Base-by-base conservation (phyloP, 2,329 filamentous ascomycete species). In the Fusarium pseudoanthophilum region DNA sequence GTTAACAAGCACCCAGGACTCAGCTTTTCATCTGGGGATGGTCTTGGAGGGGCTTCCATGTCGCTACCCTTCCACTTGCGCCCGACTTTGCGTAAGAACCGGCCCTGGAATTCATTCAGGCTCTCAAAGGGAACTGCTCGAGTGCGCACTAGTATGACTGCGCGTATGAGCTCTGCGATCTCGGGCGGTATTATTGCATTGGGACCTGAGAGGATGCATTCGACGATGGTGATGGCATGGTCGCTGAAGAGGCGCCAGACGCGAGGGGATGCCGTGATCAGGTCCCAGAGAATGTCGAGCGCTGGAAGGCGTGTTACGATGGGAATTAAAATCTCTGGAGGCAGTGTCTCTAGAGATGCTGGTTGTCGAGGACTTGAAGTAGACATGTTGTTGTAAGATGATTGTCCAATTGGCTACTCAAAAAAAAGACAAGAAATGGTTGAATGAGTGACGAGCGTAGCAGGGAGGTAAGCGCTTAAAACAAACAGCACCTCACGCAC, bases 231-330 rank as follows among this genome's bases (percentile, higher is more conserved):
- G 28, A 66, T 36, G 7, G 70, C 51, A 48, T 73, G 49, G 3
- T 30, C 48, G 11, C 56, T 26, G 26, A 70, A 73, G 32, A 73
- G 45, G 15, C 34, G 71, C 62, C 66, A 73, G 7, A 48, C 26
- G 8, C 59, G 46, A 16, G 71, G 62, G 3, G 69, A 72, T 32
- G 69, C 71, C 24, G 34, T 70, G 20, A 73, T 39, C 20, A 72
- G n/a, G 13, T 60, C 46, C 71, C 69, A 73, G 20, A 73, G 71
- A 16, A 36, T 67, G 14, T 73, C 69, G 34, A 73, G 69, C 16
- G 55, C 56, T 9, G 65, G 42, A 45, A 73, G 28, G 34, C n/a
- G 53, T 10, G 51, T 70, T 34, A 67, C 46, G 21, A 73, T 73
- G 5, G 48, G 48, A 18, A 70, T 28, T 18, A 72, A 39, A 30